Evolutionary conservation across 2,329 filamentous ascomycete species (phyloP).

Genomic region (Xylaria sp.): DNA sequence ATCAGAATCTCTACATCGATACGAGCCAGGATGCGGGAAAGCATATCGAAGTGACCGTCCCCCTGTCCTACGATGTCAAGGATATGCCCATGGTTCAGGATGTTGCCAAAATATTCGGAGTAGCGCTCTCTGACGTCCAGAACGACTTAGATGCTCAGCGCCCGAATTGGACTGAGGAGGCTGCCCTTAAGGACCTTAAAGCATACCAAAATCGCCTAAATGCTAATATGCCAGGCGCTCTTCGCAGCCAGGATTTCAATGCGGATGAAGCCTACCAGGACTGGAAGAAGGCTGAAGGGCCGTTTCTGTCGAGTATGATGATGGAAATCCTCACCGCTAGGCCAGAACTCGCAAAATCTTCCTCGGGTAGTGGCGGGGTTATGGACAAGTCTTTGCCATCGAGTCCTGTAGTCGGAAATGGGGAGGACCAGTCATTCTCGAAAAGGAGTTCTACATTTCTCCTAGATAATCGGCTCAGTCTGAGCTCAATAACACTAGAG

Average conservation of each 20-base stretch:
- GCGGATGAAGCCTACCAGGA: constrained; percentile 78
- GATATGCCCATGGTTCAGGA: constrained; percentile 92
- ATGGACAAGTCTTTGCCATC: constrained; percentile 55
- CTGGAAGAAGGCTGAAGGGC: constrained; percentile 87
- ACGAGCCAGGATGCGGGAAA: constrained; percentile 54
- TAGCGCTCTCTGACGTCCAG: constrained; percentile 74
- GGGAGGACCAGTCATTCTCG: constrained; percentile 48
- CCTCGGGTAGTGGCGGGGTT: constrained; percentile 44
- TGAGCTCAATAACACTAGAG: constrained; percentile 60
- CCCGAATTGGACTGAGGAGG: constrained; percentile 81
- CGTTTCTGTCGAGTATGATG: constrained; percentile 89
- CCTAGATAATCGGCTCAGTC: constrained; percentile 63
- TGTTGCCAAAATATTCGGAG: constrained; percentile 79
- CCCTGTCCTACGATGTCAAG: constrained; percentile 85
- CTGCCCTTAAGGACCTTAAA: constrained; percentile 86
- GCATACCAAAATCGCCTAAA: constrained; percentile 86
- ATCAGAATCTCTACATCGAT: constrained; percentile 74
- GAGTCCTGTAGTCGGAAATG: constrained; percentile 43
- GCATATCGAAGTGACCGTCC: constrained; percentile 75
- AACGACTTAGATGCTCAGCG: constrained; percentile 79
- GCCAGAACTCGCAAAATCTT: constrained; percentile 76
- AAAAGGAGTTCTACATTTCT: constrained; percentile 38
- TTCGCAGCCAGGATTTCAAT: constrained; percentile 84
- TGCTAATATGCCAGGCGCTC: constrained; percentile 68
- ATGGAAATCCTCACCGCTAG: constrained; percentile 81